Evolutionary conservation across 1,284 basidiomycete species (phyloP), one percentile per base, ranked within the genome.

Genomic region (Ustilago sp.): DNA sequence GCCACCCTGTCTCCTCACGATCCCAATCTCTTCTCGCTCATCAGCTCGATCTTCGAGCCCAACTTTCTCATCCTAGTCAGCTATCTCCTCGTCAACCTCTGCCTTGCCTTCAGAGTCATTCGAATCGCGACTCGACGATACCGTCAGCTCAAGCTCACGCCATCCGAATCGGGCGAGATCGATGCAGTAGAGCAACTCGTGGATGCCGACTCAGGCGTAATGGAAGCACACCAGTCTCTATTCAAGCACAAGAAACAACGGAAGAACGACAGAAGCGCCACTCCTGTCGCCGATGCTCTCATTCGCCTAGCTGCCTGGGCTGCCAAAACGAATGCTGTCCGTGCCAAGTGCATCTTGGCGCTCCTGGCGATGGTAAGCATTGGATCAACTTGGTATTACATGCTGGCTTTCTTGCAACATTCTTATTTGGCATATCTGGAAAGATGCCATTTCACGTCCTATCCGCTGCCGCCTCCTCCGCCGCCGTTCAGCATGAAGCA

Each of bases 341-440:
- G 52, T 50, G 75, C 70, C 1, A 77, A 77, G 51, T 34, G 55
- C 31, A 47, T 74, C 17, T 36, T 67, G 15, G 62, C 50, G 1
- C n/a, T 79, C 19, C 48, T 72, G 9, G 70, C 76, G 17, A 19
- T 70, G 11, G 12, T 72, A 53, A 78, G 76, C 47, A 59, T 78
- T 1, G 65, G 52, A 3, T 77, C 73, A 0, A 78, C 78, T 3
- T 80, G 76, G 76, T 71, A 72, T 50, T 75, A 75, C 69, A 87
- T 87, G 86, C 15, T 82, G 47, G 36, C 59, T 28, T 87, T 81
- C 74, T 77, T 87, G 39, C 60, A 59, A 17, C 63, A 68, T 39
- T 84, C 82, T 5, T 86, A 80, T 56, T 8, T 60, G 2, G 63
- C 82, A 7, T 80, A 72, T 48, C 41, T 79, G 31, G 64, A 73